phyloP scores from a whole-genome alignment of 2,329 filamentous ascomycete species.

The Colletotrichum salicis region DNA sequence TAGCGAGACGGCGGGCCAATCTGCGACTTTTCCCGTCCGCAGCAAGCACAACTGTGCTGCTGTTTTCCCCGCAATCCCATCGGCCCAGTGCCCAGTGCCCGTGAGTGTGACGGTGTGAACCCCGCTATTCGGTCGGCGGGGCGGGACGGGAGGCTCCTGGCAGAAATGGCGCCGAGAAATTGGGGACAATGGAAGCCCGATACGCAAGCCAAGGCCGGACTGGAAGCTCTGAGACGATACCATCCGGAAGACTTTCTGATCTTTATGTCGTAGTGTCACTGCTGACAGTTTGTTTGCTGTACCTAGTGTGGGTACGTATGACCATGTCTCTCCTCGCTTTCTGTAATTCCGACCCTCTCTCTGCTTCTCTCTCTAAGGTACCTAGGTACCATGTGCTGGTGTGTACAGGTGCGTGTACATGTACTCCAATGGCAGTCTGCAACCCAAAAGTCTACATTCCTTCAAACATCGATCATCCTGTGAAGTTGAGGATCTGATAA shows the following conservation, averaged over 20 bases:
- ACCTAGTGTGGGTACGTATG: no score
- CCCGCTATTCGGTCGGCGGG: slow-evolving; percentile 12
- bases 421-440: background rate
- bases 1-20: slow-evolving; percentile 12
- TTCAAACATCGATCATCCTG: slow-evolving; percentile 6
- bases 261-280: background rate
- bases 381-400: no score
- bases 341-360: no score
- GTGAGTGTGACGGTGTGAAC: slow-evolving; percentile 3
- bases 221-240: background rate
- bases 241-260: background rate
- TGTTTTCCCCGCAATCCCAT: background rate
- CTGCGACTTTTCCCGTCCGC: background rate
- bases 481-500: slow-evolving; percentile 12
- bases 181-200: background rate
- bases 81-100: slow-evolving; percentile 1
- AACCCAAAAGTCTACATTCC: background rate
- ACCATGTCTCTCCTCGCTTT: no score
- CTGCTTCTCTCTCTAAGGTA: no score
- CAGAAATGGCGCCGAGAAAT: background rate
- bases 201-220: background rate
- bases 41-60: background rate
- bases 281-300: no score
- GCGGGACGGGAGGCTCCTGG: background rate
- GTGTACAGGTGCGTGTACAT: background rate